Evolutionary conservation across 495 filamentous ascomycete genomes (phyloP), one percentile per base, ranked within the genome.

Genomic region (Hyaloscypha variabilis): DNA sequence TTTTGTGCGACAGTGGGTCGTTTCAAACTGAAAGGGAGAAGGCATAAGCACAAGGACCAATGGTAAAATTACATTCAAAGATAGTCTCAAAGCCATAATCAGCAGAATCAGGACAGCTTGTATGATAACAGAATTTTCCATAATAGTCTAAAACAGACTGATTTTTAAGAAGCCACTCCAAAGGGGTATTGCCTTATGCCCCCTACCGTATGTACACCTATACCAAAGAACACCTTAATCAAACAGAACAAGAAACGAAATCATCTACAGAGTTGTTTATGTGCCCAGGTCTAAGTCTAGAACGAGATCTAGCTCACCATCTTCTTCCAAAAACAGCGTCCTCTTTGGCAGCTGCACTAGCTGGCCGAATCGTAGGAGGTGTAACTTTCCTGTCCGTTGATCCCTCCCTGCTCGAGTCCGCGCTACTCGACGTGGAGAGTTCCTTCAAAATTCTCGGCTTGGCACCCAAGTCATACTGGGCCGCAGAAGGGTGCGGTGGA

Each of bases 361-460:
- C 21, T 14, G 34, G 51, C n/a, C 52, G 60, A 14, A 30, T 5
- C 8, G 30, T 39, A 8, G 67, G 67, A 19, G 65, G 61, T 6
- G 39, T 63, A 34, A 34, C 42, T 56, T 34, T 67, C 17, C 65
- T 60, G 50, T 39, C 58, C n/a, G 54, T 25, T 2, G 53, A 49
- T 17, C 24, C 29, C 26, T 67, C 64, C 21, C 58, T 51, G 36
- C 62, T 66, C 1, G 28, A 31, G 23, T 19, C 17, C 24, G 19
- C 13, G 54, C 63, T 60, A 19, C 55, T 53, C 14, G 29, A 30
- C 11, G 21, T 26, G 6, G 54, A 26, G 17, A 26, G 8, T 51
- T 69, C 67, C 64, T 72, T 69, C n/a, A 69, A 51, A 28, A 69
- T 67, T n/a, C 63, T 26, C 26, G 70, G 64, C 54, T 72, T 72